Evolutionary conservation across 352 stramenopile species (phyloP), one percentile per base, ranked within the genome.

Genomic region (Pythium sp.): DNA sequence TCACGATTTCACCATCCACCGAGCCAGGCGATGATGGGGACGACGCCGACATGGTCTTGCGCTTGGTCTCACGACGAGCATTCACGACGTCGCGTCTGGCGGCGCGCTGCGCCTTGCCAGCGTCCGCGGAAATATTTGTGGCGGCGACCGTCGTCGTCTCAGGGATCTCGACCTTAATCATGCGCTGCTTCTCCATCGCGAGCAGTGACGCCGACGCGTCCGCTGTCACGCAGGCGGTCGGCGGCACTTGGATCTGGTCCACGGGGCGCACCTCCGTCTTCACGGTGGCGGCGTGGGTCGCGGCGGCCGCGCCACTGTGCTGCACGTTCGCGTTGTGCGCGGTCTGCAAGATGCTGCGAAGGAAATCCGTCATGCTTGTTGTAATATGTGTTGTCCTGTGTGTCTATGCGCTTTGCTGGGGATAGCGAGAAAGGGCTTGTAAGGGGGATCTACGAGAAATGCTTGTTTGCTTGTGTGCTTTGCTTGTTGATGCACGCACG

Each of bases 301-400:
- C 22, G 24, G 70, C 24, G 36, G 32, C 24, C 58, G 34, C 26
- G 26, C 55, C 28, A 30, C 55, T 60, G 26, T 60, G 55, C 14
- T 60, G 55, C 28, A 34, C 55, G 63, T 63, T 68, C n/a, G 74
- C 77, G n/a, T 72, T 86, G 72, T 68, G 67, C 12, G 72, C 77
- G 28, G 69, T 86, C 62, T 82, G 82, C 64, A 81, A 79, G 71
- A 93, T 93, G 49, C 72, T 93, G 66, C 84, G 84, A 61, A 93
- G 86, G 47, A 91, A 91, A 41, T 93, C 84, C 15, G 84, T 93
- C 84, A 93, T 92, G 49, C n/a, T 68, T 66, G 59, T 68, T 43
- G 55, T 22, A 3, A 18, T 54, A 18, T 54, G 18, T 54, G 47
- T 6, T 46, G 30, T 12, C 24, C 1, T 41, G 34, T 68, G 55